Conservation (phyloP, 192 early-diverging fungal species). For the Podila clonocystis region DNA sequence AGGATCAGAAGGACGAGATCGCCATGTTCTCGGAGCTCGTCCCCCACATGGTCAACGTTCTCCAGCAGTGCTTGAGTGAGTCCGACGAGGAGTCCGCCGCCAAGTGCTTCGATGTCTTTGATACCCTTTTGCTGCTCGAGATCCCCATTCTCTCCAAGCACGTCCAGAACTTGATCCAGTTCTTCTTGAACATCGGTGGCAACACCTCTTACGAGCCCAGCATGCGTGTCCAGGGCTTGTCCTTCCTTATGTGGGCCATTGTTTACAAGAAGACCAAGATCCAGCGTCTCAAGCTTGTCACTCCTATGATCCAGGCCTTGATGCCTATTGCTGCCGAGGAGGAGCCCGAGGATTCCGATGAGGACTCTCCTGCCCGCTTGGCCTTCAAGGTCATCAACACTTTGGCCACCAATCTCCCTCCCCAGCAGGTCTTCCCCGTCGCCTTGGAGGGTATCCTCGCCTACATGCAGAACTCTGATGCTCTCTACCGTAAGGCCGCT, state of each 20-base stretch:
- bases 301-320: conserved; percentile 78
- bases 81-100: conserved; percentile 81
- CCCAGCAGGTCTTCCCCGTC: conserved; percentile 88
- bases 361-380: conserved; percentile 80
- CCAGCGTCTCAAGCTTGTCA: conserved; percentile 84
- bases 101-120: conserved; percentile 90
- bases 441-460: conserved; percentile 75
- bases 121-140: conserved; percentile 83
- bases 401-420: conserved; percentile 84
- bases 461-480: conserved; percentile 83
- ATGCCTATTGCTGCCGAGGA: conserved; percentile 88
- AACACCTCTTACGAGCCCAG: conserved; percentile 76
- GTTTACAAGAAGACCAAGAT: conserved; percentile 88
- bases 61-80: conserved; percentile 79
- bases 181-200: conserved; percentile 77
- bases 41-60: conserved; percentile 86
- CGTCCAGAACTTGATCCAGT: conserved; percentile 82
- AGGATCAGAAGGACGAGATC: conserved; percentile 73
- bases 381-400: conserved; percentile 78
- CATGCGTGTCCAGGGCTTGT: conserved; percentile 82
- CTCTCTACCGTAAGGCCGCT: conserved; percentile 82
- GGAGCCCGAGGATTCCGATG: conserved; percentile 82
- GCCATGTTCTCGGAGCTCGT: conserved; percentile 80
- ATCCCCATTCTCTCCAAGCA: conserved; percentile 83
- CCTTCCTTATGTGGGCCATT: conserved; percentile 82